Evolutionary conservation across 2,329 filamentous ascomycete genomes (phyloP).

Genomic region (Xylariaceae sp.): DNA sequence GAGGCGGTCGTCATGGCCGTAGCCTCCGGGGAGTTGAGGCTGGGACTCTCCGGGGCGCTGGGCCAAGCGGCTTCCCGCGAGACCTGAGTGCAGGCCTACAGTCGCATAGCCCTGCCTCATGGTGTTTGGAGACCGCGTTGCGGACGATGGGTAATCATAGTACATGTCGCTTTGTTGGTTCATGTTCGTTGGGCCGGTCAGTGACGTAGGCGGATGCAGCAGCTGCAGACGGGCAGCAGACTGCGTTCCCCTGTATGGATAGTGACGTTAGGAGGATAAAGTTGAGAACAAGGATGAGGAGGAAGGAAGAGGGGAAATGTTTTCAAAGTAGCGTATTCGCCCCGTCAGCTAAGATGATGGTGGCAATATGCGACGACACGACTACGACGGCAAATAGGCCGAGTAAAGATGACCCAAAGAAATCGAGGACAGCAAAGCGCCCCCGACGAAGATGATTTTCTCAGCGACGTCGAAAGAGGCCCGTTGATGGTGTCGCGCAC

Average conservation of each 20-base stretch:
- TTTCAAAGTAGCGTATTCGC: conserved; percentile 2
- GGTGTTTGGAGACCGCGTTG: conserved; percentile 70
- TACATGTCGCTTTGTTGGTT: conserved; percentile 64
- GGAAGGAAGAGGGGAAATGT: conserved; percentile 2
- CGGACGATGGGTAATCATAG: conserved; percentile 59
- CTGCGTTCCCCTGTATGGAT: conserved; percentile 27
- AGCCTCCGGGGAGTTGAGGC: conserved; percentile 62
- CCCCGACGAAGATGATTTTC: neutral
- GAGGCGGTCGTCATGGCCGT: conserved; percentile 61
- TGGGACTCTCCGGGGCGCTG: conserved; percentile 77
- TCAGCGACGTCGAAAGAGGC: neutral
- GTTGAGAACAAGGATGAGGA: conserved; percentile 4
- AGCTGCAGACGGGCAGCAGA: conserved; percentile 28
- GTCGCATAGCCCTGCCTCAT: conserved; percentile 59
- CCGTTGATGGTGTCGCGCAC: neutral
- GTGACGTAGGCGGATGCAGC: conserved; percentile 25
- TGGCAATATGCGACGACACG: too few species aligned
- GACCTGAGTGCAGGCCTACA: conserved; percentile 50
- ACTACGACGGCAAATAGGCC: too few species aligned
- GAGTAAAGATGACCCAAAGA: too few species aligned
- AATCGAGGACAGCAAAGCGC: neutral
- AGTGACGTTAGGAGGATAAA: conserved; percentile 3
- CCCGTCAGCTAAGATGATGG: too few species aligned
- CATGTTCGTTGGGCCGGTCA: conserved; percentile 33
- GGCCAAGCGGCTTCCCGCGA: conserved; percentile 56